Evolutionary conservation across 2,329 filamentous ascomycete species (phyloP).

Genomic region (Paecilomyces sp.): DNA sequence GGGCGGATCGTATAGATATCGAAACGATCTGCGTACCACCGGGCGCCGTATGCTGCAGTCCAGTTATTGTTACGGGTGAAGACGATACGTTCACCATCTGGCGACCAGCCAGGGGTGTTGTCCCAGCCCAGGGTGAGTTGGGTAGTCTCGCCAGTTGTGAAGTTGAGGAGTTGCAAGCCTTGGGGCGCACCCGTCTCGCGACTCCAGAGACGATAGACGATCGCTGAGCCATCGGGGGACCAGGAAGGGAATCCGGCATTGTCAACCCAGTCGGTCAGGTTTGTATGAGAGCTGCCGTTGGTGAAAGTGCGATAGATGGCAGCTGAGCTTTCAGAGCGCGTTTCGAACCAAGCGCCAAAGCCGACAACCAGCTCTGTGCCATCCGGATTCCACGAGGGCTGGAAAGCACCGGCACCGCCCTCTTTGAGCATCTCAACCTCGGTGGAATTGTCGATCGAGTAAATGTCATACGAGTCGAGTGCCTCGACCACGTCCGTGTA

Average conservation of each 20-base stretch:
- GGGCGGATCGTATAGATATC: constrained; percentile 37
- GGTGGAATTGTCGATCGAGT: constrained; percentile 5
- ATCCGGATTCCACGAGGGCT: constrained; percentile 33
- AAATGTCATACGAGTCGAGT: too few species aligned
- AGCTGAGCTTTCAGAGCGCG: constrained; percentile 17
- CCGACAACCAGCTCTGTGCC: constrained; percentile 33
- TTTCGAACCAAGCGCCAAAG: constrained; percentile 34
- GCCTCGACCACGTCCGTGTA: too few species aligned
- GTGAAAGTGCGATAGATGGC: constrained; percentile 16
- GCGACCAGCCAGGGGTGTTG: constrained; percentile 9
- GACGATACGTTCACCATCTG: constrained; percentile 32
- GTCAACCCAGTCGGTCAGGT: constrained; percentile 31
- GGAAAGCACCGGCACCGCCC: constrained; percentile 32
- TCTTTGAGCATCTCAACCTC: constrained; percentile 11
- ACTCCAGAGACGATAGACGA: background rate
- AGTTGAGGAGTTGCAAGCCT: background rate
- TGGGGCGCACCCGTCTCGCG: background rate
- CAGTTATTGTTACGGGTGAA: constrained; percentile 30
- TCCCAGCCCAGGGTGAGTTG: background rate
- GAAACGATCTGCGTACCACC: constrained; percentile 16
- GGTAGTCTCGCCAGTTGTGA: background rate
- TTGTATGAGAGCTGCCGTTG: constrained; percentile 21
- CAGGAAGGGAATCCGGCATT: constrained; percentile 28
- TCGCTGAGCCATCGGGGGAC: constrained; percentile 7
- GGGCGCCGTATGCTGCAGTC: constrained; percentile 2